Evolutionary conservation across 305 asterid genomes (phyloP).

Genomic region (Fraxinus albicans): DNA sequence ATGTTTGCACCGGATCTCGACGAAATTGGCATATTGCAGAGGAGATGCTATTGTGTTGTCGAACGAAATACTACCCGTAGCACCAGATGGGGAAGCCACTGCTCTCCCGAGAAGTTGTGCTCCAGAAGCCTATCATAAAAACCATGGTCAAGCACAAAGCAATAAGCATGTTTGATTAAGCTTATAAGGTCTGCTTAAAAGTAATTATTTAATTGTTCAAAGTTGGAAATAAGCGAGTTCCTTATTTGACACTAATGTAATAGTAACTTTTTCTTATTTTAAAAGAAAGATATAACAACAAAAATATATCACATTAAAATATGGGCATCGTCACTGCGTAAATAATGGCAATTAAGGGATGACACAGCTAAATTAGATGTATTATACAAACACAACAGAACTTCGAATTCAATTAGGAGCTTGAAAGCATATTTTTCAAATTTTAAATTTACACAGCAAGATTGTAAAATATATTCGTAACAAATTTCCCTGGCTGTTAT

Average conservation of each 20-base stretch:
- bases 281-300: background rate
- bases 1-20: constrained; percentile 79
- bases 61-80: constrained; percentile 57
- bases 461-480: constrained; percentile 54
- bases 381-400: background rate
- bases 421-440: background rate
- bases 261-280: too few species aligned
- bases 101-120: constrained; percentile 39
- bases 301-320: background rate
- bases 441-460: background rate
- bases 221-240: background rate
- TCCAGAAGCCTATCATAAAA: constrained; percentile 55
- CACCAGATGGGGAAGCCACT: constrained; percentile 69
- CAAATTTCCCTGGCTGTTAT: constrained; percentile 57
- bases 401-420: background rate
- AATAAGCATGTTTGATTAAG: background rate
- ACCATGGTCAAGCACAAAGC: constrained; percentile 18
- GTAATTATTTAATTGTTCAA: background rate
- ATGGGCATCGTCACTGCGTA: background rate
- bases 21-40: too few species aligned
- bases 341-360: background rate
- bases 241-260: background rate
- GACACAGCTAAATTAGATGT: background rate
- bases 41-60: too few species aligned
- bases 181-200: background rate